phyloP scores from a whole-genome alignment of 1,284 basidiomycete species.

The Ceratobasidium sp. region DNA sequence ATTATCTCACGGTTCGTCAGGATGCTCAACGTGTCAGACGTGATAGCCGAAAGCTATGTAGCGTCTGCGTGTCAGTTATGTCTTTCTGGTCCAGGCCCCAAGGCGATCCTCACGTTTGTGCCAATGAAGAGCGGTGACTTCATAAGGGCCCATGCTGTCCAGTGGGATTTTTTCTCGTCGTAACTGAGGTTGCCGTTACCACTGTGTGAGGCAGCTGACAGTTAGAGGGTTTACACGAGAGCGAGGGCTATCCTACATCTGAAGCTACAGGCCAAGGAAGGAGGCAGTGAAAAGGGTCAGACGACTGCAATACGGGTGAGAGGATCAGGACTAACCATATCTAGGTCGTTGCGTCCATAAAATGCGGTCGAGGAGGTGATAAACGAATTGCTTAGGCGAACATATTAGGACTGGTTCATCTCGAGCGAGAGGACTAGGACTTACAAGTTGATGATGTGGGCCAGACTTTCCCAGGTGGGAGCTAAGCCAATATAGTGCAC shows the following conservation, averaged over 20 bases:
- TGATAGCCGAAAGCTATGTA: constrained; percentile 62
- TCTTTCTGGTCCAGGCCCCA: not conserved
- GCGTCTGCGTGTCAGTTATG: not conserved
- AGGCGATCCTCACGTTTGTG: constrained; percentile 53
- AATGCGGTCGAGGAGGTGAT: constrained; percentile 66
- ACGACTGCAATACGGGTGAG: not conserved
- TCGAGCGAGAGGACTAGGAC: constrained; percentile 37
- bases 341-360: constrained; percentile 69
- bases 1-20: constrained; percentile 71
- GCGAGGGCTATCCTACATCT: constrained; percentile 59
- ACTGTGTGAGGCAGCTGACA: constrained; percentile 52
- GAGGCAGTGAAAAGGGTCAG: constrained; percentile 31
- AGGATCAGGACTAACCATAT: constrained; percentile 60
- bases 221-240: constrained; percentile 1
- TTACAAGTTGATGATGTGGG: constrained; percentile 60
- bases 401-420: constrained; percentile 9
- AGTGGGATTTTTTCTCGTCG: constrained; percentile 71
- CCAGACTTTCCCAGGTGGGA: constrained; percentile 56
- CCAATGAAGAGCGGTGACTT: constrained; percentile 67
- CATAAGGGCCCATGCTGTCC: constrained; percentile 73
- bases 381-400: constrained; percentile 58
- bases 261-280: constrained; percentile 57
- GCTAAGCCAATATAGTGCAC: constrained; percentile 26
- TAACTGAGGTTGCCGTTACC: constrained; percentile 67
- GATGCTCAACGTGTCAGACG: constrained; percentile 63